phyloP scores from a whole-genome alignment of 164 flowering plant species.

The Akebia trifoliata region DNA sequence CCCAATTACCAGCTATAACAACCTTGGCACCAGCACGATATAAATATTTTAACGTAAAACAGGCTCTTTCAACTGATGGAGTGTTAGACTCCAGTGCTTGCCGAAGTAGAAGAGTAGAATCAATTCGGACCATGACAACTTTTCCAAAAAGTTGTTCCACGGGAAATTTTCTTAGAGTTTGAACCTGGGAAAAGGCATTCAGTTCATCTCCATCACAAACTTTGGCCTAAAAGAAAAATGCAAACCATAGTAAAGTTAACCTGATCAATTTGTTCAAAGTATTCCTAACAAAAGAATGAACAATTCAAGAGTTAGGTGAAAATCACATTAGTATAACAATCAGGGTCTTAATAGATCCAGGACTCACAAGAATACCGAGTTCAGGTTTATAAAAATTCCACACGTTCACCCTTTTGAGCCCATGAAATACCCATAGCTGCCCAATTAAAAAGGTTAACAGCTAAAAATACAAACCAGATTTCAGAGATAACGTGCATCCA shows the following conservation, averaged over 20 bases:
- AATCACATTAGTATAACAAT: not conserved
- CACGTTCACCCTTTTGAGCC: not conserved
- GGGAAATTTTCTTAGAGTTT: conserved; percentile 58
- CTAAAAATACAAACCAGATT: no score
- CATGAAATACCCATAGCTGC: not conserved
- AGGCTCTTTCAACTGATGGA: conserved; percentile 27
- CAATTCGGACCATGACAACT: conserved; percentile 76
- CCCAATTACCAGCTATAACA: conserved; percentile 57
- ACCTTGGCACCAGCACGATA: conserved; percentile 63
- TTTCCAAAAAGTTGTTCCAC: conserved; percentile 51
- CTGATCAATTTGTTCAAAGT: not conserved
- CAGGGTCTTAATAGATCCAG: not conserved
- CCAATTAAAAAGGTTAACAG: not conserved
- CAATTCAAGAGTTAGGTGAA: not conserved
- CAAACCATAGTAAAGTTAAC: not conserved
- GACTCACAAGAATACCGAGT: not conserved
- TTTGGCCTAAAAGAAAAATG: conserved; percentile 25
- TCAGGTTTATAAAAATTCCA: not conserved
- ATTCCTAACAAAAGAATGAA: not conserved
- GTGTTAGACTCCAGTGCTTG: conserved; percentile 15
- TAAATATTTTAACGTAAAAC: conserved; percentile 55
- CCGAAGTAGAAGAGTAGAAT: conserved; percentile 41
- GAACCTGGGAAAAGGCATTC: conserved; percentile 38
- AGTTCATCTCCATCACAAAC: conserved; percentile 23
- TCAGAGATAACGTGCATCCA: no score